Percentiles rank a stretch among this genome's conserved stretches.
These are phyloP conservation scores for Pyrenochaeta sp. DNA, from an alignment of 2,329 filamentous ascomycete species.

Conservation along the genomic window DNA sequence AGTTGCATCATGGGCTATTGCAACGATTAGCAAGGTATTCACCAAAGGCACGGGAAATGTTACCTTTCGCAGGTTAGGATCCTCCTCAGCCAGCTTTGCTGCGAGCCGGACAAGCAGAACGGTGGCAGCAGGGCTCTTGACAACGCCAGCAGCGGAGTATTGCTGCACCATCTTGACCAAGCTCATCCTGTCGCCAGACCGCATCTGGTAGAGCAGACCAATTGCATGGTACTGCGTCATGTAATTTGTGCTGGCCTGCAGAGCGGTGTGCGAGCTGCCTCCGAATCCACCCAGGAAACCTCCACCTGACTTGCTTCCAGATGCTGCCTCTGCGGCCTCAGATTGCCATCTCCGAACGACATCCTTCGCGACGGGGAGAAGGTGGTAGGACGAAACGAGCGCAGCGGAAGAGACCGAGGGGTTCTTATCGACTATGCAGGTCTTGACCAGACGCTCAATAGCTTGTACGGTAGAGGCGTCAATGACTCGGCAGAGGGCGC, in stretches of 20 bases:
- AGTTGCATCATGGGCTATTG: slow-evolving; percentile 87
- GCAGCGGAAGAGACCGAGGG: slow-evolving; percentile 96
- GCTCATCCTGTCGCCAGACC: slow-evolving; percentile 96
- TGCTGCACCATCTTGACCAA: slow-evolving; percentile 99
- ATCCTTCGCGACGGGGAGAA: slow-evolving; percentile 93
- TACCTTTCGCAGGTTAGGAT: slow-evolving; percentile 78
- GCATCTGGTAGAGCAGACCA: slow-evolving; percentile 96
- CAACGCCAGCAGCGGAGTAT: slow-evolving; percentile 86
- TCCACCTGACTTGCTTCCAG: slow-evolving; percentile 84
- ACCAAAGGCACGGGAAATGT: too few species aligned
- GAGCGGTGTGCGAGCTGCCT: slow-evolving; percentile 75
- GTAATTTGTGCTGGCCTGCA: slow-evolving; percentile 79
- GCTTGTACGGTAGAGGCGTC: slow-evolving; percentile 94
- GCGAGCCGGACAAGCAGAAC: slow-evolving; percentile 92
- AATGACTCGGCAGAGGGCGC: slow-evolving; percentile 94
- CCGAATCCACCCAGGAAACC: slow-evolving; percentile 93
- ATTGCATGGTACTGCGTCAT: slow-evolving; percentile 99
- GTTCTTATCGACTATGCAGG: slow-evolving; percentile 98
- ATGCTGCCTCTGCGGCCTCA: slow-evolving; percentile 96
- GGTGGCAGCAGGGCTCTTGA: slow-evolving; percentile 93
- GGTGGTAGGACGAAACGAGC: slow-evolving; percentile 95
- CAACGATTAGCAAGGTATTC: slow-evolving; percentile 13
- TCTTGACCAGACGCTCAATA: slow-evolving; percentile 98
- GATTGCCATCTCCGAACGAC: slow-evolving; percentile 98
- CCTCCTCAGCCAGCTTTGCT: slow-evolving; percentile 92